phyloP scores from a whole-genome alignment of 371 early-diverging fungal species.

The Cokeromyces recurvatus region DNA sequence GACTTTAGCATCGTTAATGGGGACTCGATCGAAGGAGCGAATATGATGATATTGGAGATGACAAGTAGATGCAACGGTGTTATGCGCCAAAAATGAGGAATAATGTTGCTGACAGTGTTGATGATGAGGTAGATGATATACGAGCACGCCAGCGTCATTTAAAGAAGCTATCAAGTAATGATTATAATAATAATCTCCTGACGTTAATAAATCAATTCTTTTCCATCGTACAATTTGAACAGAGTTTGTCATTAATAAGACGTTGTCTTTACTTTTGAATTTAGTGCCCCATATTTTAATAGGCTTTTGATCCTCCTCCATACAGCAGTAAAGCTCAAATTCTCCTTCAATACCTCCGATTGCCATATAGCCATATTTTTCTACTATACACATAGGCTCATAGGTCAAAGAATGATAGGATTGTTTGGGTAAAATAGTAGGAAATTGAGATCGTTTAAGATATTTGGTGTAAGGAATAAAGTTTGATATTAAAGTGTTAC shows the following conservation, averaged over 20 bases:
- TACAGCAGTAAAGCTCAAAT: slow-evolving; percentile 48
- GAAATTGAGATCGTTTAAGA: slow-evolving; percentile 32
- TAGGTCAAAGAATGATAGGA: slow-evolving; percentile 29
- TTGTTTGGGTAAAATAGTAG: slow-evolving; percentile 20
- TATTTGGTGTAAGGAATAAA: slow-evolving; percentile 44
- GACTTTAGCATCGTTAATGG: slow-evolving; percentile 54
- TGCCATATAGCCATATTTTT: slow-evolving; percentile 54
- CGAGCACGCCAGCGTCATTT: slow-evolving; percentile 47
- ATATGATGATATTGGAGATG: slow-evolving; percentile 30
- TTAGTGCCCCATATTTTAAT: slow-evolving; percentile 39
- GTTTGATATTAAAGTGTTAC: slow-evolving; percentile 12
- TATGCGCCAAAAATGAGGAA: background rate
- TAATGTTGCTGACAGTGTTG: slow-evolving; percentile 16
- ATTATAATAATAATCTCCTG: background rate
- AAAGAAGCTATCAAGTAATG: slow-evolving; percentile 32
- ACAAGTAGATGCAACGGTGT: slow-evolving; percentile 2
- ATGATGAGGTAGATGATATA: slow-evolving; percentile 41
- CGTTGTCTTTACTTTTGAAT: slow-evolving; percentile 32
- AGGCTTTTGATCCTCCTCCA: slow-evolving; percentile 24
- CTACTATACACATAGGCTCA: slow-evolving; percentile 47
- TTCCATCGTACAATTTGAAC: slow-evolving; percentile 53
- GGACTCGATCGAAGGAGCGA: slow-evolving; percentile 37
- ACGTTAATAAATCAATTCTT: background rate
- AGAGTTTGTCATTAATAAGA: slow-evolving; percentile 48
- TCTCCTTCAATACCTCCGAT: slow-evolving; percentile 47